Base-by-base conservation (phyloP, 2,329 filamentous ascomycete species). In the Fusarium anthophilum region DNA sequence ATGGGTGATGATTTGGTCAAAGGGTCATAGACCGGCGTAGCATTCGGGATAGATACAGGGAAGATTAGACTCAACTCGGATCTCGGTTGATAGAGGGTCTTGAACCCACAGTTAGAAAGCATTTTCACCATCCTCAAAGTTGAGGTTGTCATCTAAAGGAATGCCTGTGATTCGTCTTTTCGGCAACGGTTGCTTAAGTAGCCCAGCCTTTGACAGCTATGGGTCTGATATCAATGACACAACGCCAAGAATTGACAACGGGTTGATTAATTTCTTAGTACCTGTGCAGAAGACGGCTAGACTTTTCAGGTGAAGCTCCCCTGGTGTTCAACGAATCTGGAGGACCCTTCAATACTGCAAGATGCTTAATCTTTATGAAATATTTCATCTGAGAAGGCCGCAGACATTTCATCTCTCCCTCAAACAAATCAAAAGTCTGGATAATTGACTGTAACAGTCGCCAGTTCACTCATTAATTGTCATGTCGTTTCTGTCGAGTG, bases 131-230 rank as follows among this genome's bases (percentile, higher is more conserved):
- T 65, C 39, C 51, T 43, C 38, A 30, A 64, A 48, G 26, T 48
- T 17, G n/a, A 59, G 8, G 43, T 43, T 38, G 41, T 37, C 28
- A 8, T 54, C 15, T 32, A 35, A 37, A 43, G n/a, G 22, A 24
- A 13, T 35, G 15, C 39, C 50, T 53, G 24, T 70, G 58, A 65
- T 70, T 70, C 58, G 67, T 48, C 51, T 58, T 70, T 41, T 70
- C 66, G 39, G 51, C 51, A 70, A 54, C 58, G 39, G 43, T 63
- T 38, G 66, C 65, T 63, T 69, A 69, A 69, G 44, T 59, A 55
- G 51, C 24, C 51, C 51, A 41, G 35, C 35, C 35, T 63, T 63
- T 69, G 56, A 63, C 64, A 69, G 47, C 17, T 50, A 32, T 22
- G 37, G 28, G 17, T 37, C 37, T 24, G 24, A 35, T 55, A 22